A percentile compares a stretch with the other conserved stretches of the same genome.
These are phyloP conservation scores for Metarhizium album DNA, from an alignment of 2,329 filamentous ascomycete species.

Conservation along the genomic window DNA sequence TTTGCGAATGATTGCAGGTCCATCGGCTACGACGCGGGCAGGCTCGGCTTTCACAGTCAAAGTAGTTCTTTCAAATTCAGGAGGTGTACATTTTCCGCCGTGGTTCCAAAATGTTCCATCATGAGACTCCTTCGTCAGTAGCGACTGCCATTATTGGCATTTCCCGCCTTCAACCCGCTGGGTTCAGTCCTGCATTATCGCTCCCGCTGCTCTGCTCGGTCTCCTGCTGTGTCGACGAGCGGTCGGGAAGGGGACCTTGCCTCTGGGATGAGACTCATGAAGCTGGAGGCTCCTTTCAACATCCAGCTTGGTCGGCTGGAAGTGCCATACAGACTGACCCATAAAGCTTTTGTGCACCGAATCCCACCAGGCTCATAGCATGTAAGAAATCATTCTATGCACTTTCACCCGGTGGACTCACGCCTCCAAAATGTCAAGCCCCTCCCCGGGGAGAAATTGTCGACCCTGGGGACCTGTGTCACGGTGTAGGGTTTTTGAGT, in stretches of 20 bases:
- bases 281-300: slow-evolving; percentile 43
- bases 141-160: too few species aligned
- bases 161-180: too few species aligned
- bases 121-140: too few species aligned
- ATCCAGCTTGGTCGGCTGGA: slow-evolving; percentile 31
- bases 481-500: too few species aligned
- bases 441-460: too few species aligned
- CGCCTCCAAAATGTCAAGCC: too few species aligned
- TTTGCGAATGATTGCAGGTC: neutral
- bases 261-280: slow-evolving; percentile 46
- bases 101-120: too few species aligned
- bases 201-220: slow-evolving; percentile 18
- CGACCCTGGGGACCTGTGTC: too few species aligned
- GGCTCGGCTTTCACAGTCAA: neutral
- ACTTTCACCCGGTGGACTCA: slow-evolving; percentile 35
- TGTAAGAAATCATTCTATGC: slow-evolving; percentile 43
- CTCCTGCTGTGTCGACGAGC: slow-evolving; percentile 38
- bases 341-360: slow-evolving; percentile 44
- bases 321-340: slow-evolving; percentile 53
- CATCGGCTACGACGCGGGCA: too few species aligned
- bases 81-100: neutral
- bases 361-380: slow-evolving; percentile 39
- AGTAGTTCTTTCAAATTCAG: neutral
- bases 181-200: too few species aligned
- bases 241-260: slow-evolving; percentile 36